Base-by-base conservation (phyloP, 208 protist genomes). In the Leishmania tropica region DNA sequence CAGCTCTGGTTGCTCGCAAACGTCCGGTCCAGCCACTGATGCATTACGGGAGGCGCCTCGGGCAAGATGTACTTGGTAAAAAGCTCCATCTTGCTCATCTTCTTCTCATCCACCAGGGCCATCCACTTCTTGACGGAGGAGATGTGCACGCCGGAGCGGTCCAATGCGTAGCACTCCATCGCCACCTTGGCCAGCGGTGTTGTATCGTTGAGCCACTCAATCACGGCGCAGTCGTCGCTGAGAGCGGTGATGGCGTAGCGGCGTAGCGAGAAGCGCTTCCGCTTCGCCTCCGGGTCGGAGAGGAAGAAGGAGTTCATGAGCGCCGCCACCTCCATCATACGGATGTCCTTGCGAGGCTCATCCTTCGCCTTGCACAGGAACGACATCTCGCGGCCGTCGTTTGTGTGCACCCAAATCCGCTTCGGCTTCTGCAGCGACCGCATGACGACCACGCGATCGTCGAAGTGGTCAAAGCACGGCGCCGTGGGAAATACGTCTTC, bases 131-230 rank as follows among this genome's bases (percentile, higher is more conserved):
- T 95, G 17, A 98, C 87, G 58, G 92, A 81, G 1, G 79, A 83
- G 65, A 90, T 89, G 31, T 83, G 81, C 47, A 97, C 85, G 40
- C 95, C 94, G 15, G 83, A 92, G 17, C 89, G 88, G 72, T 92
- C 89, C 24, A 95, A 67, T 15, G 76, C 76, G 88, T 99, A 98
- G 79, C 93, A 93, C 42, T 93, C 85, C 51, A 90, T 90, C 47
- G 97, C 84, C 74, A 98, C 91, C 53, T 74, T 84, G 42, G 96
- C 87, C 70, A 99, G 84, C 6, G 95, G 89, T n/a, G 74, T 81
- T 8, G 95, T 92, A 82, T 99, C 87, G 75, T 91, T 88, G n/a
- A 99, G 95, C 98, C 98, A 99, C 88, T 99, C 97, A 77, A 99
- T 98, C 53, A 99, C 83, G 3, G 96, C 98, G 74, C 92, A 98